Evolutionary conservation across 2,329 filamentous ascomycete species (phyloP).

Genomic region (Trichoderma hamatum): DNA sequence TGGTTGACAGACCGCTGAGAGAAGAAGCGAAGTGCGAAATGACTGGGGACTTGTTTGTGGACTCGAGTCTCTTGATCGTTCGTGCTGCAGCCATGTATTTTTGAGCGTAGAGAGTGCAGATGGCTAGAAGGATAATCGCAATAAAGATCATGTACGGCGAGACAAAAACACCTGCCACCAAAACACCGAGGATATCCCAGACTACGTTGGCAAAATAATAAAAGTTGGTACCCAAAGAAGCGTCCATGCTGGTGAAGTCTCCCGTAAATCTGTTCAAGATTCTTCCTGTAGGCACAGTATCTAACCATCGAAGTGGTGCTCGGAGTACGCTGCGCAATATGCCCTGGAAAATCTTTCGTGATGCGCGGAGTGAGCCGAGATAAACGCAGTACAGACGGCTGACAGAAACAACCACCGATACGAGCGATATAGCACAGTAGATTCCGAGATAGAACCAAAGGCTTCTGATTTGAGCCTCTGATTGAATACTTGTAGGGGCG

Average conservation of each 20-base stretch:
- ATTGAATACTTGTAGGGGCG: background rate
- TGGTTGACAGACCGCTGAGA: slow-evolving; percentile 9
- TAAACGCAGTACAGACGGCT: slow-evolving; percentile 18
- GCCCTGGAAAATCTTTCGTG: slow-evolving; percentile 10
- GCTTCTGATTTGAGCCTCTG: background rate
- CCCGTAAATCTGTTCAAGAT: slow-evolving; percentile 16
- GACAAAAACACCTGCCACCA: slow-evolving; percentile 15
- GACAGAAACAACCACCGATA: slow-evolving; percentile 9
- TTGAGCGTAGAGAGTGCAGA: slow-evolving; percentile 5
- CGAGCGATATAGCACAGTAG: slow-evolving; percentile 7
- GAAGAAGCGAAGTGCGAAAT: slow-evolving; percentile 18
- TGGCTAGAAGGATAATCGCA: background rate
- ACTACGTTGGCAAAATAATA: slow-evolving; percentile 11
- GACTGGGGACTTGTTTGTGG: slow-evolving; percentile 19
- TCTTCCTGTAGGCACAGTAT: slow-evolving; percentile 17
- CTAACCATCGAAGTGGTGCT: slow-evolving; percentile 17
- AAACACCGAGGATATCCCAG: slow-evolving; percentile 9
- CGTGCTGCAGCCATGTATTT: slow-evolving; percentile 20
- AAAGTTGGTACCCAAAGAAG: slow-evolving; percentile 12
- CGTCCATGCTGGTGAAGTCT: slow-evolving; percentile 19
- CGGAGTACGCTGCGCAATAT: slow-evolving; percentile 20
- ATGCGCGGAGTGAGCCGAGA: slow-evolving; percentile 13
- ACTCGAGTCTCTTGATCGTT: slow-evolving; percentile 17
- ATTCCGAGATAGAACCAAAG: slow-evolving; percentile 17
- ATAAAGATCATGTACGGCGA: slow-evolving; percentile 21